Base-by-base conservation (phyloP, 1,139 yeast genomes). In the Saccharomyces hybrid region DNA sequence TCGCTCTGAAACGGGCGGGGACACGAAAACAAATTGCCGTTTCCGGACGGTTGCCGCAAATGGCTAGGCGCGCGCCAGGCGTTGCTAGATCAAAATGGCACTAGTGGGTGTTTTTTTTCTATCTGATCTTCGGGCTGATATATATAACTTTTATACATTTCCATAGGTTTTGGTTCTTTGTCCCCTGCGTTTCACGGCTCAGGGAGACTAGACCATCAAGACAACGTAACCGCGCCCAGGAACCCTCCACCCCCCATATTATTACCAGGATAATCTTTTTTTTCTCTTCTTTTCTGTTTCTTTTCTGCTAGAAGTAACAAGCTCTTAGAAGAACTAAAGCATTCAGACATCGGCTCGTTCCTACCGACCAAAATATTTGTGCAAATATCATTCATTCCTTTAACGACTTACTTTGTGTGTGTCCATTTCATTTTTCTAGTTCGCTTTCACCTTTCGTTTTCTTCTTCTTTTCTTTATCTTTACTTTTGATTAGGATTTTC, bases 281-380 rank as follows among this genome's bases (percentile, higher is more conserved):
- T 19, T 19, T 28, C 31, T 11, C 26, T 38, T 38, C 16, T 11
- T 38, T 16, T 38, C n/a, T 24, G 12, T 38, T 19, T 38, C 24
- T 38, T 16, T 38, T 19, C 24, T 38, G 21, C 44, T 11, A 38
- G 44, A 38, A 38, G 44, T 38, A 38, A 38, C 9, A 38, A 38
- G 44, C 44, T 38, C 44, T 38, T 38, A 38, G 44, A 38, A 38
- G 44, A 38, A 38, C 44, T 16, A 38, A 38, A 38, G 44, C 44
- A 38, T 38, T 24, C 24, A 7, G n/a, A 38, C 12, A 19, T 38
- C 44, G 44, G 44, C 24, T 38, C 44, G 44, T 38, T 38, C 44
- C 44, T 14, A 38, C 44, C 44, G 44, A 38, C 44, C 44, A 38
- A 38, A 38, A 38, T 38, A 38, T 38, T 38, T 38, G 44, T 19